These are phyloP conservation scores for Avena eriantha DNA, from an alignment of 176 grass and related monocot species.

Conservation along the genomic window DNA sequence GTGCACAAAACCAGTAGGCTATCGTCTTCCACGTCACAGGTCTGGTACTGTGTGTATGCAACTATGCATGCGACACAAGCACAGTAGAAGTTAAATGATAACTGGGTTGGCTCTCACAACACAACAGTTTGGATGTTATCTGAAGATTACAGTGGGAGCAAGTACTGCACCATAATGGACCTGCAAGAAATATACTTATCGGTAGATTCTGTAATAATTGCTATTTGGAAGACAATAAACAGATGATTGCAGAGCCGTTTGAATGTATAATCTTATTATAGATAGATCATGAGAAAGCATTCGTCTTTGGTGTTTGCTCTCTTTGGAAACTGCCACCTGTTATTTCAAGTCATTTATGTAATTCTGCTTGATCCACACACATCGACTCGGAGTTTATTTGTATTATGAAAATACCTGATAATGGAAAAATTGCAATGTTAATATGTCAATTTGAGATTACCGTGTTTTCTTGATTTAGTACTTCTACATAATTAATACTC, in stretches of 20 bases:
- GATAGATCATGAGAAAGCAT: neutral
- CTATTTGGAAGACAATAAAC: too few species aligned
- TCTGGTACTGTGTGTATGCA: neutral
- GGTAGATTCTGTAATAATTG: too few species aligned
- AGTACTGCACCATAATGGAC: neutral
- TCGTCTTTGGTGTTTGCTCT: neutral
- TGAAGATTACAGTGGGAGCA: neutral
- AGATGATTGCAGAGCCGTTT: too few species aligned
- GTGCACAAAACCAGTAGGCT: neutral
- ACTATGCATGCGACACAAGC: neutral
- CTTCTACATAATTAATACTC: neutral
- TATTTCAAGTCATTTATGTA: neutral
- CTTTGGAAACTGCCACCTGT: neutral
- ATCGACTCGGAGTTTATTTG: neutral
- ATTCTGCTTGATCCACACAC: neutral
- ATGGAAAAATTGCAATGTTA: neutral
- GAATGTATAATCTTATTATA: neutral
- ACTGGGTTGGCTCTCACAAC: neutral
- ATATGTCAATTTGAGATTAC: neutral
- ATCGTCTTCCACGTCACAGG: neutral
- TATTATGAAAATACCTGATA: neutral
- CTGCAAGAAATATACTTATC: neutral
- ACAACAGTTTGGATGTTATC: neutral
- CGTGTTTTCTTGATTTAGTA: conserved; percentile 9
- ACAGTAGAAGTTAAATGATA: neutral